Evolutionary conservation across 495 filamentous ascomycete genomes (phyloP), one percentile per base, ranked within the genome.

Genomic region (Hyaloscypha finlandica): DNA sequence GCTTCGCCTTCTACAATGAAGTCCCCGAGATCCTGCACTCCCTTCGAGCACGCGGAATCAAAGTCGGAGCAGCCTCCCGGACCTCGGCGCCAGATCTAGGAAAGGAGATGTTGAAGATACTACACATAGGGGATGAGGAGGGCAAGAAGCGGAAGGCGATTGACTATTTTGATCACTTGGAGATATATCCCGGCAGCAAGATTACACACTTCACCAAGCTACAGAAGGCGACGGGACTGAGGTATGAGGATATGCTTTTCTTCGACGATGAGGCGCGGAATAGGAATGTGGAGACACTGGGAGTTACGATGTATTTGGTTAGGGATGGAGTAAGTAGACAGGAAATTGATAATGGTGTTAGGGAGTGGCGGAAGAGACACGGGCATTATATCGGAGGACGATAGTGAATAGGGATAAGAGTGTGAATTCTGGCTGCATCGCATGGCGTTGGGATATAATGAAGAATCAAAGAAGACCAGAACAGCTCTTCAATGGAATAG

Each of bases 251-350:
- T 55, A 97, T 97, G 92, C 73, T 99, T 66, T 99, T 99, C 71
- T 99, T 97, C 73, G 94, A 99, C 71, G 94, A 99, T 69, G 94
- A 99, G 84, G 78, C 83, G 55, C 80, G 94, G 66, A 99, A 99
- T 75, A 79, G 83, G 45, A 92, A 96, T 76, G 94, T 97, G 0
- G 91, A 94, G 80, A 88, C 81, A 60, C 68, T 97, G 60, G 93
- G 93, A 2, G 91, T 97, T 31, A 89, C 88, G 8, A 96, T 69
- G 66, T 61, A 66, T 58, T 52, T 68, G 20, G 64, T 99, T 5
- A 75, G 86, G 65, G 88, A 93, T 75, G 95, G 95, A 2, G 86
- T 97, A 61, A 90, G 83, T n/a, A 86, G 83, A 75, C 84, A 83
- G 3, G 93, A 92, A 82, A 77, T 98, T 54, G 92, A 95, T 77